Conservation (phyloP, 305 asterid genomes). For the Fraxinus xanthoxyloides region DNA sequence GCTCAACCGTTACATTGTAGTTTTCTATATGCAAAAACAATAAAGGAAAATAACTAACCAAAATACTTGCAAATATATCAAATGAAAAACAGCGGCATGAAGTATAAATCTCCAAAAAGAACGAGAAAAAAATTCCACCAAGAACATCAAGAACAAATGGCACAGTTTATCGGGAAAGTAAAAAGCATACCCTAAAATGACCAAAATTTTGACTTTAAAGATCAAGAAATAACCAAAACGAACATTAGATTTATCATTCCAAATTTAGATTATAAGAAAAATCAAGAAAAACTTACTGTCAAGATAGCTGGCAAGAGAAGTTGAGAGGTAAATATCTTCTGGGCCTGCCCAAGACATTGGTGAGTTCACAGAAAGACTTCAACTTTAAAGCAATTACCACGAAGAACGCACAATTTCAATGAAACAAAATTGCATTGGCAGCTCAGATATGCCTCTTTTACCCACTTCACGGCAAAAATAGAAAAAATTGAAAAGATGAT, state of each 20-base stretch:
- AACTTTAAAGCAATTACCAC: conserved; percentile 35
- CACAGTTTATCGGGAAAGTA: conserved; percentile 4
- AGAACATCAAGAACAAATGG: conserved; percentile 21
- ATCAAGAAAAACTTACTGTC: conserved; percentile 59
- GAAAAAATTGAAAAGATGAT: not conserved
- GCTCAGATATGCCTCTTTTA: conserved; percentile 17
- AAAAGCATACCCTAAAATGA: not conserved
- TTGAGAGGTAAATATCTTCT: conserved; percentile 81
- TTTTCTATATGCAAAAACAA: not conserved
- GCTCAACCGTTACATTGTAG: no score
- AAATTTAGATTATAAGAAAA: not conserved
- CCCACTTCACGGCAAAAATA: not conserved
- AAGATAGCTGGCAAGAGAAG: conserved; percentile 96
- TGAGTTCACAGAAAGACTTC: conserved; percentile 27
- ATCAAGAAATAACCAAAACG: not conserved
- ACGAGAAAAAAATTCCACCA: not conserved
- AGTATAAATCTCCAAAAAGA: not conserved
- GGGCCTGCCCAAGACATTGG: conserved; percentile 97
- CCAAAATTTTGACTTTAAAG: not conserved
- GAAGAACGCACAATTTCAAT: conserved; percentile 34
- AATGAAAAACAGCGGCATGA: not conserved
- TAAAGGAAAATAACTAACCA: not conserved
- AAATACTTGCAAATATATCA: not conserved
- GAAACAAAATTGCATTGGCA: conserved; percentile 43
- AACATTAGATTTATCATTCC: not conserved